A percentile compares a stretch with the other conserved stretches of the same genome.
These are phyloP conservation scores for Arthrobotrys conoides DNA, from an alignment of 2,329 filamentous ascomycete genomes.

Conservation along the genomic window DNA sequence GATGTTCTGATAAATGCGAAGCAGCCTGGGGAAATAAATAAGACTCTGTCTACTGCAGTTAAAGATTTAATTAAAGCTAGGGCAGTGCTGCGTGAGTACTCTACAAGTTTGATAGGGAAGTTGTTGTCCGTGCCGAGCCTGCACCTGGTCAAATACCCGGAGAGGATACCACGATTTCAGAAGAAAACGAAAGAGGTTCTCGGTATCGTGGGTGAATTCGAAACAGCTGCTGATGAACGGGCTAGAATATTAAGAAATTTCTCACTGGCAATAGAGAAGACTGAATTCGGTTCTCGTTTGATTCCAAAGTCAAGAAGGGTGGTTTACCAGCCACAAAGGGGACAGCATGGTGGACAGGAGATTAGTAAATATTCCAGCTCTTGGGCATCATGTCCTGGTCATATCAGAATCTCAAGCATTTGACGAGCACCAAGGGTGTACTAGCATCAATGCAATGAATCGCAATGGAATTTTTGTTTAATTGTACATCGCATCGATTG, in stretches of 20 bases:
- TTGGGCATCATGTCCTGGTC: neutral
- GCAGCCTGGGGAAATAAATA: constrained; percentile 13
- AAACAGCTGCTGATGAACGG: neutral
- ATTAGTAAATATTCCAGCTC: neutral
- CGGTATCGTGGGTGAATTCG: constrained; percentile 5
- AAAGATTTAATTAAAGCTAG: neutral
- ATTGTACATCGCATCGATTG: neutral
- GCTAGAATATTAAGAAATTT: neutral
- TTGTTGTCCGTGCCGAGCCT: constrained; percentile 12
- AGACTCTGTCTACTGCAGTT: constrained; percentile 11
- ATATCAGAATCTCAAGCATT: neutral
- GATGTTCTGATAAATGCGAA: constrained; percentile 32
- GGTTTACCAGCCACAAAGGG: neutral
- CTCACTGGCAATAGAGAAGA: constrained; percentile 13
- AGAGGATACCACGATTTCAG: constrained; percentile 14
- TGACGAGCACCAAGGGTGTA: too few species aligned
- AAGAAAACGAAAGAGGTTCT: neutral
- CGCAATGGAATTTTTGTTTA: too few species aligned
- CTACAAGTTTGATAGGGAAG: neutral
- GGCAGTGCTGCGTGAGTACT: constrained; percentile 5
- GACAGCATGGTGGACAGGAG: neutral
- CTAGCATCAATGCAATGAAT: too few species aligned
- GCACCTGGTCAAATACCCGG: constrained; percentile 21
- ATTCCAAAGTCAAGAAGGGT: neutral
- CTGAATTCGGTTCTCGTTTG: neutral